Evolutionary conservation across 257 asterid species (phyloP), one percentile per base, ranked within the genome.

Genomic region (Datura wrightii): DNA sequence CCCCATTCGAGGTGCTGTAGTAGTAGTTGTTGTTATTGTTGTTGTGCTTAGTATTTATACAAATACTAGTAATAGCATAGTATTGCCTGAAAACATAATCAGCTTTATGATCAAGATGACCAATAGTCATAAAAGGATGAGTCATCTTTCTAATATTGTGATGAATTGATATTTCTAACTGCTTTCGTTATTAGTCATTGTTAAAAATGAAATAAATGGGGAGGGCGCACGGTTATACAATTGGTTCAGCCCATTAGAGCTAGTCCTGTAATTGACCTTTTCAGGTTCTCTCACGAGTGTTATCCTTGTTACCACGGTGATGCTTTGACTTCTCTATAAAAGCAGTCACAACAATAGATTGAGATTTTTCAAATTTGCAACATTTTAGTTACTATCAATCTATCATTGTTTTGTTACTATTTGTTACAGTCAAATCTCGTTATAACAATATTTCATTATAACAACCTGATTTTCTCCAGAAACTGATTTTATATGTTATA

Each of bases 221-320:
- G 80, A 72, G 41, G 54, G 55, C 31, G 19, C 7, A 70, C 2
- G 1, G 79, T 42, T 70, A 9, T 42, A 18, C 34, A 46, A 19
- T 48, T 74, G 42, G 42, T 74, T 74, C 18, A 11, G 6, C 80
- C n/a, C 19, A 24, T 46, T 24, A 74, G 56, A 24, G 19, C 80
- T 74, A 72, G 80, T 46, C 42, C 16, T 74, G 62, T 76, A 31
- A 76, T 76, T 76, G 14, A 31, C 44, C 7, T 50, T 67, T 76
- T 76, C 19, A 76, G 9, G 82, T 7, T 76, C 36, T 41, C 59
- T 74, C 80, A 10, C 1, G 11, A 72, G 6, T 72, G 59, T 7
- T 76, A 13, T 50, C 46, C 46, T 76, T 76, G 82, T 76, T 50
- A 70, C 50, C 13, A 3, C 0, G 1, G 5, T 50, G 46, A 76